These are phyloP conservation scores for Gnomoniopsis sp. DNA, from an alignment of 2,329 filamentous ascomycete genomes.

Conservation along the genomic window DNA sequence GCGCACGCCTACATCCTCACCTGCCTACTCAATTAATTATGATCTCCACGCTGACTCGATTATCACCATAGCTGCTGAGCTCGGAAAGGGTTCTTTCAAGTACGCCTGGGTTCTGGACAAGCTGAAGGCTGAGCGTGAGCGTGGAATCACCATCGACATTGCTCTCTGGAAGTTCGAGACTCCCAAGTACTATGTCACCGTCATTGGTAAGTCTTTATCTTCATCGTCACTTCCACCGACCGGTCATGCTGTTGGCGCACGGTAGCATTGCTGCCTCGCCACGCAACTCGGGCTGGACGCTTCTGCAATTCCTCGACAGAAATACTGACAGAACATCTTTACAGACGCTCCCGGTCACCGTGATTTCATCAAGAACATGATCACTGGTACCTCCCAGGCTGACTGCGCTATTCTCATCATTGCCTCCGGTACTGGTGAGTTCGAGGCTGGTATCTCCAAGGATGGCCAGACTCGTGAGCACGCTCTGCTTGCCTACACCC, in stretches of 20 bases:
- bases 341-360: conserved; percentile 95
- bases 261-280: neutral
- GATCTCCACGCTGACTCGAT: conserved; percentile 13
- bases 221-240: neutral
- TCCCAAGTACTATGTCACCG: conserved; percentile 94
- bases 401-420: conserved; percentile 99
- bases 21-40: neutral
- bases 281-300: neutral
- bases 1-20: neutral
- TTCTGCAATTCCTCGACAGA: conserved; percentile 2
- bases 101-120: conserved; percentile 99
- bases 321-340: conserved; percentile 20
- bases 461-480: conserved; percentile 99
- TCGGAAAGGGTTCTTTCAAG: conserved; percentile 99
- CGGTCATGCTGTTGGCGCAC: neutral
- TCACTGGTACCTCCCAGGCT: conserved; percentile 99
- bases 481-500: conserved; percentile 99
- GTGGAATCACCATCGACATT: conserved; percentile 99
- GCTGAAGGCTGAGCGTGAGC: conserved; percentile 99
- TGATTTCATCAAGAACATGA: conserved; percentile 99
- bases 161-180: conserved; percentile 99
- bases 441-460: conserved; percentile 99
- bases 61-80: conserved; percentile 70
- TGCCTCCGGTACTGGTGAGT: conserved; percentile 99
- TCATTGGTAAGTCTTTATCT: conserved; percentile 69